These are phyloP conservation scores for Poronia punctata DNA, from an alignment of 495 filamentous ascomycete species.

Conservation along the genomic window DNA sequence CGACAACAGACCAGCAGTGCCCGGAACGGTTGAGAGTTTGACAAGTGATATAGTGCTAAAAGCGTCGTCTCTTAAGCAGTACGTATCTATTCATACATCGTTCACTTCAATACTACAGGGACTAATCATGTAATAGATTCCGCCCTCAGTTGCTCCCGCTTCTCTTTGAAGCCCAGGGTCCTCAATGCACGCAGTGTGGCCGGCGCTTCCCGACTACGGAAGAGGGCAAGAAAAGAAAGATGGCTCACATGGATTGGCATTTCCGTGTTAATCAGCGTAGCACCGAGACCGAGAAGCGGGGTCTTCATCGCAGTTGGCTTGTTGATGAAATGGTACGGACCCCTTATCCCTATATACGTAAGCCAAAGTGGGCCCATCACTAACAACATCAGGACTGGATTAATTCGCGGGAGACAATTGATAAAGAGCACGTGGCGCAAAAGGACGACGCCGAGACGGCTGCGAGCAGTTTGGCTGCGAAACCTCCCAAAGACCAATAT, in stretches of 20 bases:
- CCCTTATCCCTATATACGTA: neutral
- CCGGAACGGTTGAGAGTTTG: slow-evolving; percentile 23
- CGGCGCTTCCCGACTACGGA: slow-evolving; percentile 72
- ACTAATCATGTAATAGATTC: slow-evolving; percentile 47
- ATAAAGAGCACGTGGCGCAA: slow-evolving; percentile 48
- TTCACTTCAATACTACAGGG: slow-evolving; percentile 4
- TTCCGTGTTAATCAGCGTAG: slow-evolving; percentile 89
- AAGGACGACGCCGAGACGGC: slow-evolving; percentile 11
- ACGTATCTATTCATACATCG: slow-evolving; percentile 31
- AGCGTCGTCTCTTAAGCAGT: slow-evolving; percentile 72
- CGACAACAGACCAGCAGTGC: slow-evolving; percentile 5
- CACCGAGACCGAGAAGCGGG: slow-evolving; percentile 70
- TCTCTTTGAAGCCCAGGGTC: slow-evolving; percentile 72
- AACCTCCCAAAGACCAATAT: slow-evolving; percentile 59
- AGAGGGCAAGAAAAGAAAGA: slow-evolving; percentile 75
- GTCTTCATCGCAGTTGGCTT: slow-evolving; percentile 87
- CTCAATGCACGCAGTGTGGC: slow-evolving; percentile 85
- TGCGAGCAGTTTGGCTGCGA: slow-evolving; percentile 12
- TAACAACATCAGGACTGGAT: slow-evolving; percentile 68
- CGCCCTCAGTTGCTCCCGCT: slow-evolving; percentile 63
- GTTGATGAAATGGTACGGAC: slow-evolving; percentile 77
- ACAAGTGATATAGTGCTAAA: slow-evolving; percentile 61
- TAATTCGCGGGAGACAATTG: slow-evolving; percentile 65
- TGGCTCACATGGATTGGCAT: slow-evolving; percentile 96
- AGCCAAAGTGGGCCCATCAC: slow-evolving; percentile 3